Percentiles rank a stretch among this genome's conserved stretches.
Evolutionary conservation across 2,329 filamentous ascomycete genomes (phyloP).

Genomic region (Aschersonia sp.): DNA sequence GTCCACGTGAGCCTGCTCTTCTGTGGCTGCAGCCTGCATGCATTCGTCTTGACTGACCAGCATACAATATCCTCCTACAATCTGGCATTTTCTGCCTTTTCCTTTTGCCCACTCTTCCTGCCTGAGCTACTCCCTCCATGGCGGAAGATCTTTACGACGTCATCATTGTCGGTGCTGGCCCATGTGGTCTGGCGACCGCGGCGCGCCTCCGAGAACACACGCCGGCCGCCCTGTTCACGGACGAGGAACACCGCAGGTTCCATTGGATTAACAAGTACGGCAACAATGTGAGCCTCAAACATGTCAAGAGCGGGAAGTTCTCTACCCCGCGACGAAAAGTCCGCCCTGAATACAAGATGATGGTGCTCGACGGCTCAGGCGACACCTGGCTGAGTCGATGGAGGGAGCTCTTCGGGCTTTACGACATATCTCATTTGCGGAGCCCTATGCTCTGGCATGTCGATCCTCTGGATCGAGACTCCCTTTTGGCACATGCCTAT

Average conservation of each 20-base stretch:
- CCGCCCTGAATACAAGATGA: conserved; percentile 25
- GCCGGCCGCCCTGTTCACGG: conserved; percentile 67
- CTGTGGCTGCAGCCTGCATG: neutral
- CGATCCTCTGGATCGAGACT: conserved; percentile 62
- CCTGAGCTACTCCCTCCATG: neutral
- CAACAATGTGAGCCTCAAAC: conserved; percentile 41
- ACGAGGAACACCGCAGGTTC: conserved; percentile 70
- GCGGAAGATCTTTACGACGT: conserved; percentile 41
- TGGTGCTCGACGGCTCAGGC: conserved; percentile 53
- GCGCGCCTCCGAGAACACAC: conserved; percentile 57
- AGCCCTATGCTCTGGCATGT: conserved; percentile 77
- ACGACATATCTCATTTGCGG: conserved; percentile 57
- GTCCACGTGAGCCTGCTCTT: neutral
- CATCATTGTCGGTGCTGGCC: conserved; percentile 59
- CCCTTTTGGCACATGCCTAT: conserved; percentile 54
- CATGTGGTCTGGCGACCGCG: conserved; percentile 60
- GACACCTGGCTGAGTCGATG: conserved; percentile 55
- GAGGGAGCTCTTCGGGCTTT: conserved; percentile 52
- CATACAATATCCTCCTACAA: neutral
- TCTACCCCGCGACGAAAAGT: conserved; percentile 3
- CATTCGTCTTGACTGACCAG: neutral
- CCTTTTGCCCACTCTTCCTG: too few relatives aligned
- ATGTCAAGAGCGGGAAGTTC: conserved; percentile 19
- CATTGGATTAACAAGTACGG: conserved; percentile 60
- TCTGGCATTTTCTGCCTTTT: too few relatives aligned